A percentile compares a stretch with the other conserved stretches of the same genome.
phyloP scores from a whole-genome alignment of 176 grass and related monocot species.

The sorghum (Sorghum bicolor) region Sorghum_bicolor_NCBIv3 NC_012878.2:51827501-51828000 shows the following conservation, averaged over 20 bases:
- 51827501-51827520: constrained; percentile 58
- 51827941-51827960: constrained; percentile 38
- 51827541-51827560: constrained; percentile 44
- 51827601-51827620: constrained; percentile 32
- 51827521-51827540: constrained; percentile 51
- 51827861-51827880: constrained; percentile 55
- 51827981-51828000: constrained; percentile 29
- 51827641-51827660: not conserved
- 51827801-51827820: constrained; percentile 58
- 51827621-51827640: constrained; percentile 55
- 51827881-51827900: constrained; percentile 54
- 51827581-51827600: constrained; percentile 24
- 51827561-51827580: constrained; percentile 27
- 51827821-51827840: constrained; percentile 49
- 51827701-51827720: not conserved
- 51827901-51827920: constrained; percentile 43
- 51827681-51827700: not conserved
- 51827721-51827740: not conserved
- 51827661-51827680: not conserved
- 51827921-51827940: constrained; percentile 61
- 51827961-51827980: constrained; percentile 35
- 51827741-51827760: constrained; percentile 59
- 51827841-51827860: constrained; percentile 43
- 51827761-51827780: constrained; percentile 38
- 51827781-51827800: constrained; percentile 50